Evolutionary conservation across 139 green algal genomes (phyloP).

Genomic region (Edaphochlamys debaryana): DNA sequence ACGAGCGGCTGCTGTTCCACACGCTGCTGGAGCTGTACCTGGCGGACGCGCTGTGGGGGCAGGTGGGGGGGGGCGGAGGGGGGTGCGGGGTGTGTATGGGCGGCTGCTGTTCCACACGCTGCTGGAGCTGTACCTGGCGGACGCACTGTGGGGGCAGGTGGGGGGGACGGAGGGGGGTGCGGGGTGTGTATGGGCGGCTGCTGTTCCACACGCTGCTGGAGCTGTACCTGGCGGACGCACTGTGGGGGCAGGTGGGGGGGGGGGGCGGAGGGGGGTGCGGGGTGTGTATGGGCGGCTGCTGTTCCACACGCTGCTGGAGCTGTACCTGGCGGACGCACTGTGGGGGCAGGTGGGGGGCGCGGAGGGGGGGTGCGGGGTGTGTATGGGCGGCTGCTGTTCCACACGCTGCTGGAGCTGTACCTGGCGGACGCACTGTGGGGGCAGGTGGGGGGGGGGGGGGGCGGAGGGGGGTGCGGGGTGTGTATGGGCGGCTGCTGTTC

Average conservation of each 20-base stretch:
- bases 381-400: slow-evolving; percentile 72
- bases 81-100: not conserved
- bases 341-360: not conserved
- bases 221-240: slow-evolving; percentile 78
- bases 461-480: no score
- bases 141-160: slow-evolving; percentile 23
- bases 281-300: no score
- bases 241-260: no score
- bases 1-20: slow-evolving; percentile 79
- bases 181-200: slow-evolving; percentile 60
- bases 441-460: not conserved
- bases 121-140: slow-evolving; percentile 88
- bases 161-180: not conserved
- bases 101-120: slow-evolving; percentile 85
- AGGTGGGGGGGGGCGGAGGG: not conserved
- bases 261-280: no score
- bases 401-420: slow-evolving; percentile 91
- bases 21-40: slow-evolving; percentile 92
- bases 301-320: slow-evolving; percentile 89
- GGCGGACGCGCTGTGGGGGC: slow-evolving; percentile 35
- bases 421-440: slow-evolving; percentile 57
- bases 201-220: slow-evolving; percentile 91
- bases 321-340: slow-evolving; percentile 76
- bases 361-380: not conserved
- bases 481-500: slow-evolving; percentile 76